Conservation (phyloP, 768 basidiomycete species). For the Collybiopsis confluens region DNA sequence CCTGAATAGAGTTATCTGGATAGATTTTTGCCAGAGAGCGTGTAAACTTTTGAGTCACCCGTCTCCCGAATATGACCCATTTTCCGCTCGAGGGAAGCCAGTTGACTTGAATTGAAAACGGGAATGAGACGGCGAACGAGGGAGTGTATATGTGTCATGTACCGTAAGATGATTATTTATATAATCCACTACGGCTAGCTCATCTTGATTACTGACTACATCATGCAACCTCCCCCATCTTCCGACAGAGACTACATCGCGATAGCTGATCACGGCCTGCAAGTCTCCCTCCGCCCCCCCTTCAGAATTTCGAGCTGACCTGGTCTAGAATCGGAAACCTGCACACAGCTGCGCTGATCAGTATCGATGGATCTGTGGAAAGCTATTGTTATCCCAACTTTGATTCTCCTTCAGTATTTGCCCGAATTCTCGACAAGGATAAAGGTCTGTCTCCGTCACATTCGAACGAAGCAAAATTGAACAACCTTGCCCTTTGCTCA, state of each 20-base stretch:
- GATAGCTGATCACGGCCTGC: constrained; percentile 81
- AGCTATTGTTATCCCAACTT: constrained; percentile 92
- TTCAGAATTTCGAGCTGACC: neutral
- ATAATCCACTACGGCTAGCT: neutral
- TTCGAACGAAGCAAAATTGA: neutral
- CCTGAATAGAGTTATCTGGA: too few species aligned
- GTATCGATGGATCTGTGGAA: constrained; percentile 85
- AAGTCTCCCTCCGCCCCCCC: constrained; percentile 21
- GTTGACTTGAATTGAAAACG: neutral
- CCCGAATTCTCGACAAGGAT: constrained; percentile 80
- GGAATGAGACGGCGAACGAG: neutral
- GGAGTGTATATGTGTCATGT: neutral
- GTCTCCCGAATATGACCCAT: neutral
- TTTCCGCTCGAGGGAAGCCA: neutral
- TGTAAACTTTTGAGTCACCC: too few species aligned
- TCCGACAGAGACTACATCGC: constrained; percentile 64
- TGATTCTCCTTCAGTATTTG: constrained; percentile 90
- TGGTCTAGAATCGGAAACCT: constrained; percentile 71
- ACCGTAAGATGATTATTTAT: neutral
- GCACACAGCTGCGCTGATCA: constrained; percentile 78
- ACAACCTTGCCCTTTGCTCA: constrained; percentile 17
- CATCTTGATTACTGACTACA: neutral
- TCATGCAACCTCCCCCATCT: constrained; percentile 1
- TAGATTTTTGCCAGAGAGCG: too few species aligned
- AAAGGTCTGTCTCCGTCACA: constrained; percentile 26